Base-by-base conservation (phyloP, 257 asterid genomes). In the Scutellaria galericulata region DNA sequence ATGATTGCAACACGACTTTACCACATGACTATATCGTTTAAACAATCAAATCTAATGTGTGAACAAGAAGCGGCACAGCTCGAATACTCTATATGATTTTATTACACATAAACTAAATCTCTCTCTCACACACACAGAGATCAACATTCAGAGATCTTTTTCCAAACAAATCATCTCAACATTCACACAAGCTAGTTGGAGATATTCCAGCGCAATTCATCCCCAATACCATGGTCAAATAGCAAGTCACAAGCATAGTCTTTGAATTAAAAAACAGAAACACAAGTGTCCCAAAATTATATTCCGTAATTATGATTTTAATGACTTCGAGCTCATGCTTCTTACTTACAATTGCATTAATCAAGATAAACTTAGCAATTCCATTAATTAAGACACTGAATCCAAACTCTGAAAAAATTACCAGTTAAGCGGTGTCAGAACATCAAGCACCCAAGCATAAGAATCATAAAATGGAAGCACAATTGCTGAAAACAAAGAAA, bases 351-450 rank as follows among this genome's bases (percentile, higher is more conserved):
- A 20, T 55, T 67, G 39, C 61, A 57, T 46, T 3, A 66, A 60
- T 70, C 52, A 47, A 27, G 48, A 60, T 7, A 48, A 37, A 18
- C 3, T 31, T 61, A 18, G 27, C 44, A 59, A 39, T 35, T 24
- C 7, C 31, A 59, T 40, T 20, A 50, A 66, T 45, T 18, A 48
- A 47, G 45, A 9, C 50, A 7, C 22, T 11, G n/a, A 13, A 61
- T 22, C 11, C 42, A 63, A 7, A 64, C 6, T 18, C 44, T 64
- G 58, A 51, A 4, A 31, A 55, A 56, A 22, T 42, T 5, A 56
- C 7, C 9, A 74, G 65, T 61, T 62, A 13, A 42, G 52, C 76
- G 35, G 42, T 54, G 61, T 10, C 35, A 18, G 13, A 68, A 66
- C 71, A 53, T 52, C 57, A 68, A 47, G 37, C 24, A n/a, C 1